A percentile compares a stretch with the other conserved stretches of the same genome.
phyloP scores from a whole-genome alignment of 169 alveolate species.

The Plasmodium cynomolgi region DNA sequence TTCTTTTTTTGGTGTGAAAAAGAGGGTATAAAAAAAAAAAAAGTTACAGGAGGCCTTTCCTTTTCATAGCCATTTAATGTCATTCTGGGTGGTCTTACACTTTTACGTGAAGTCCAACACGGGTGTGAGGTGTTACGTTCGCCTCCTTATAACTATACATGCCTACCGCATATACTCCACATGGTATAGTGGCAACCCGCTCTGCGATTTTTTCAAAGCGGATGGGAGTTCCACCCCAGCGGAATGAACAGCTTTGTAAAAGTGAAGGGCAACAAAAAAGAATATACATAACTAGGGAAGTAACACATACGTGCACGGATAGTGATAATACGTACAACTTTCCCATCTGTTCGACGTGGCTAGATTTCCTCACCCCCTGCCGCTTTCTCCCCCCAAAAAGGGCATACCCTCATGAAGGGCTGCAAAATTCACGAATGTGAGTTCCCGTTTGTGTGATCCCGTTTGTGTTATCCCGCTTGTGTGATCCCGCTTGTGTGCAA shows the following conservation, averaged over 20 bases:
- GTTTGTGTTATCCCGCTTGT: neutral
- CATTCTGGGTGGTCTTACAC: neutral
- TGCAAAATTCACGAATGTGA: neutral
- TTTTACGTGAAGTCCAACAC: neutral
- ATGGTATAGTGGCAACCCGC: neutral
- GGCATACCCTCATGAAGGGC: neutral
- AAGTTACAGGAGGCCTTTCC: neutral
- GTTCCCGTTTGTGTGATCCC: neutral
- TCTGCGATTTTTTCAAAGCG: neutral
- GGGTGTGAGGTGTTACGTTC: neutral
- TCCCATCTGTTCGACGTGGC: neutral
- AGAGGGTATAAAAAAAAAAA: neutral
- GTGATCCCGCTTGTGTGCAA: neutral
- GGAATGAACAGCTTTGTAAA: neutral
- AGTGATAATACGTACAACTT: neutral
- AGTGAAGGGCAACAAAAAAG: neutral
- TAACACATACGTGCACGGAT: neutral
- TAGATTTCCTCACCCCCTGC: neutral
- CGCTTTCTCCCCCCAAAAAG: neutral
- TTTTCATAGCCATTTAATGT: neutral
- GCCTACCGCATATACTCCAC: neutral
- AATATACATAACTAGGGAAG: neutral
- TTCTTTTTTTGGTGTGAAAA: neutral
- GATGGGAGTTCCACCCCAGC: neutral
- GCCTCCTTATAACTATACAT: neutral